Base-by-base conservation (phyloP, 1,139 yeast genomes). In the Sugiyamaella castrensis region DNA sequence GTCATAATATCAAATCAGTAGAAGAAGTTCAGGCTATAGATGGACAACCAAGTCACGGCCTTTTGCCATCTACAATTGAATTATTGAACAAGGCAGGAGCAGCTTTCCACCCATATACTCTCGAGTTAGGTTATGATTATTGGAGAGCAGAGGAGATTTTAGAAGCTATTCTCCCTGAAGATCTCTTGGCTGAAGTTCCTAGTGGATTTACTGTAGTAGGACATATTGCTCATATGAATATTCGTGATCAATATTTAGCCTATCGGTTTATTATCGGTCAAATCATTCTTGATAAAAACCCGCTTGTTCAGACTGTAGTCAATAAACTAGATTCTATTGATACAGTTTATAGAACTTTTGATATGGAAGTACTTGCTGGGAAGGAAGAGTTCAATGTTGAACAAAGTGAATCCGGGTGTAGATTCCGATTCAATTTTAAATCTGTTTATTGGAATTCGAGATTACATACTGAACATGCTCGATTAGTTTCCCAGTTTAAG, bases 371-470 rank as follows among this genome's bases (percentile, higher is more conserved):
- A 0, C 73, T 94, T 49, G 98, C 98, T 0, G 98, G 98, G 7
- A 72, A 71, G 31, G 55, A 62, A 2, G 80, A 84, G 58, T 79
- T 87, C 55, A 65, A 81, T 37, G 98, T 92, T 13, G 91, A 87
- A 56, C 98, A 92, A 66, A 80, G 76, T 56, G 98, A 94, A 66
- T 81, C 94, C 53, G 88, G 88, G 31, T 94, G 98, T 71, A 68
- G 73, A 15, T 94, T 94, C 71, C 77, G 73, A 42, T 92, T 94
- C 68, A 96, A 94, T 65, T 94, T 94, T 65, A 80, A 87, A 54
- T 86, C 87, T 61, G 98, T 94, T 8, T 94, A 94, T 69, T 94
- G 99, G 99, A 94, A 94, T 68, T 88, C 98, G 11, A 77, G 98
- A 58, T 73, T 94, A 48, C 94, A 89, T 59, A 86, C 96, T 0